Base-by-base conservation (phyloP, 1,139 yeast genomes). In the Yamadazyma trypodendri region DNA sequence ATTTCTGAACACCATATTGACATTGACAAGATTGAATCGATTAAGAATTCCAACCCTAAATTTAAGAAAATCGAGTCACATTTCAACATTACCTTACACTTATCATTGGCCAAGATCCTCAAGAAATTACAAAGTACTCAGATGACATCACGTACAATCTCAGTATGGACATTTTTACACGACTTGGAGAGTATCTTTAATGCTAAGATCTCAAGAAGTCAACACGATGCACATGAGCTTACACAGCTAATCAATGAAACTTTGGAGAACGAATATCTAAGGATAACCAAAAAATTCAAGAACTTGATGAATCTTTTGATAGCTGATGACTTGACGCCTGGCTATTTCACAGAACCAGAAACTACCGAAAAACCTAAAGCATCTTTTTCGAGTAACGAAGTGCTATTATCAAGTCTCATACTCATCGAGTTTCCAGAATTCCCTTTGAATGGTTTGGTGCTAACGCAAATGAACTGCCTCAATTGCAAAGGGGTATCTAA, bases 171-270 rank as follows among this genome's bases (percentile, higher is more conserved):
- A 1, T 75, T 88, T 40, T 63, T 90, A 17, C 82, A 76, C 39
- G 80, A 79, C 10, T 61, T 90, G 40, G 97, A 90, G 54, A 60
- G 61, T n/a, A 81, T 85, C n/a, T 85, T 83, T 62, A 75, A 80
- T 42, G 82, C 90, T 6, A 79, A 78, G 48, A 82, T 92, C 23
- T 82, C 95, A 2, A 66, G 89, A 24, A 77, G 79, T 31, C 98
- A 92, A 60, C 96, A 90, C 51, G 97, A 90, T 63, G 96, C 97
- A 0, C 97, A 92, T 50, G 98, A 92, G 54, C 70, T 92, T 44
- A 75, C 92, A 23, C 95, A 87, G 54, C 60, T 87, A 39, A 72
- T 90, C 25, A 65, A 89, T 32, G 96, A 90, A 52, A 83, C 94
- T 0, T 65, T 90, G 39, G 83, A 84, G 40, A 75, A 72, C 42